Base-by-base conservation (phyloP, 768 basidiomycete genomes). In the Amanita polypyramis region DNA sequence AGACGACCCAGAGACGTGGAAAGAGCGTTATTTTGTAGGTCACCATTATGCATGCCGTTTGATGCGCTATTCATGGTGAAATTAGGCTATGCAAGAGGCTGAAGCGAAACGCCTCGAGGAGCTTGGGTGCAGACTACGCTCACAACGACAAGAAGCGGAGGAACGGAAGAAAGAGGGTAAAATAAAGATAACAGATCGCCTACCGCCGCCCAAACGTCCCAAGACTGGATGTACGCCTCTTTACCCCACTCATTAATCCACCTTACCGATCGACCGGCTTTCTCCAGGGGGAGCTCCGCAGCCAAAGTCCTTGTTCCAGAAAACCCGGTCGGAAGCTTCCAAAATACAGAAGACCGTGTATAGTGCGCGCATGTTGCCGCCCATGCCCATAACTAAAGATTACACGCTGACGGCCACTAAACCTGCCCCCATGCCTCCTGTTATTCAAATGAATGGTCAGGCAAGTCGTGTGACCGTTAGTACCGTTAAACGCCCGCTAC, bases 221-320 rank as follows among this genome's bases (percentile, higher is more conserved):
- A 76, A 74, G 46, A 64, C 57, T 39, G 67, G 57, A 57, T 49
- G 47, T 49, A 35, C 30, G 47, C 19, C 33, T 19, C 25, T 41
- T 19, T 42, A 2, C 6, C 23, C 25, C 33, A n/a, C 20, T 33
- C 21, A 23, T 19, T 20, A 19, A 7, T 7, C 25, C 7, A 7
- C 25, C 36, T 38, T 14, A 7, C 29, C 23, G 36, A 20, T 1
- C 21, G 30, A 8, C 29, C 5, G 17, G 17, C 3, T 15, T 40
- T 12, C 9, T 29, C 27, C 30, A 49, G 39, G 39, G 47, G 37
- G 29, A 8, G 60, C 58, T 30, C 39, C 61, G 8, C 71, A 63
- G 54, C 79, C 82, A 17, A 88, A 82, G 65, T 72, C 81, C 12
- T 67, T 90, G 15, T 81, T 91, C 55, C 82, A 89, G 67, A 88